Conservation (phyloP, 495 filamentous ascomycete species). For the Aspergillus mulundensis region DNA sequence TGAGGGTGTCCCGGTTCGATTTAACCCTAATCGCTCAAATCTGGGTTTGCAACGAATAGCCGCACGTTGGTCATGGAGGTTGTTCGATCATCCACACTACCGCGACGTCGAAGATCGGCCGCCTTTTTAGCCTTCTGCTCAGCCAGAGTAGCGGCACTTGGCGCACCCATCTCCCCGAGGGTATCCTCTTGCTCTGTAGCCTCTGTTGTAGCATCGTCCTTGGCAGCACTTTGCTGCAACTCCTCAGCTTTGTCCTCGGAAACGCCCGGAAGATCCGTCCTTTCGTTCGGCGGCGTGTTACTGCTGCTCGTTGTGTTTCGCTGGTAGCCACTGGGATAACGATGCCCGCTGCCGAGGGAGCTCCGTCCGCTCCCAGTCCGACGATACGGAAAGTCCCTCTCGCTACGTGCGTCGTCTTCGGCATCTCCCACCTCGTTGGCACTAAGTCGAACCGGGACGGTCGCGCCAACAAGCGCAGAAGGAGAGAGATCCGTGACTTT, state of each 20-base stretch:
- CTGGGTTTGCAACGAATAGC: constrained; percentile 93
- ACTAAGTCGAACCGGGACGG: constrained; percentile 84
- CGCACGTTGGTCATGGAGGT: constrained; percentile 78
- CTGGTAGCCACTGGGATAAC: constrained; percentile 52
- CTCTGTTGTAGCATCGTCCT: constrained; percentile 45
- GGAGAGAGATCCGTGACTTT: constrained; percentile 69
- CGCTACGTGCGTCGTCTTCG: constrained; percentile 62
- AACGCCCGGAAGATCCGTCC: constrained; percentile 45
- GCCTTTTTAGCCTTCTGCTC: constrained; percentile 64
- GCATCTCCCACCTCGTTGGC: constrained; percentile 91
- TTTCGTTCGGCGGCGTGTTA: constrained; percentile 60
- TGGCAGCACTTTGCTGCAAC: constrained; percentile 35
- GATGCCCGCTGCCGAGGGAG: constrained; percentile 64
- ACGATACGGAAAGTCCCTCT: constrained; percentile 58
- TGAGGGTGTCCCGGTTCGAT: not conserved
- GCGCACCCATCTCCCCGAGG: constrained; percentile 50
- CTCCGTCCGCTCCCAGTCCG: constrained; percentile 76
- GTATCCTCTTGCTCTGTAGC: constrained; percentile 50
- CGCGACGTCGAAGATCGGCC: constrained; percentile 75
- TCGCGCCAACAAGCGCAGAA: constrained; percentile 67
- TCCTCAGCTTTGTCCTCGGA: constrained; percentile 46
- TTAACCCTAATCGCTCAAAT: constrained; percentile 57
- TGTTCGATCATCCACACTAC: constrained; percentile 91
- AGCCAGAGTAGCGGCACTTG: constrained; percentile 38
- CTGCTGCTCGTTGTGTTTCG: constrained; percentile 61